Conservation (phyloP, 768 basidiomycete genomes). For the Candolleomyces eurysporus region DNA sequence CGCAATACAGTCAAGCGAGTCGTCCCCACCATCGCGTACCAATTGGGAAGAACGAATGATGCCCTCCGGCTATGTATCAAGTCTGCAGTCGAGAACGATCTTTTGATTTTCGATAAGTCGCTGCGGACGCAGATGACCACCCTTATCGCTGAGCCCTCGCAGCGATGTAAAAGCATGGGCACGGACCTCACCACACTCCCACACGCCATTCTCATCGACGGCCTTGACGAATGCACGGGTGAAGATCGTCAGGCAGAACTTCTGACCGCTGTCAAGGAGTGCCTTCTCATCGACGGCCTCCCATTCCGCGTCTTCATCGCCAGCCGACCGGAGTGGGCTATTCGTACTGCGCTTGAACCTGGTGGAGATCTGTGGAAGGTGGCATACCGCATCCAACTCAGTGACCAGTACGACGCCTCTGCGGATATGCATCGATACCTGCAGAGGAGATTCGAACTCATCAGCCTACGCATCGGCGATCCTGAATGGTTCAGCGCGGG, state of each 20-base stretch:
- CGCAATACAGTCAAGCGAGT: background rate
- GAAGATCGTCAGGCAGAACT: background rate
- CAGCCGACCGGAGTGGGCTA: background rate
- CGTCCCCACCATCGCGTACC: conserved; percentile 6
- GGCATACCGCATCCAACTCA: background rate
- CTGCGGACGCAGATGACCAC: background rate
- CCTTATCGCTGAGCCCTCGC: background rate
- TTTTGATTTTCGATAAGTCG: background rate
- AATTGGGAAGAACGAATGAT: background rate
- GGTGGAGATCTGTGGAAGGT: background rate
- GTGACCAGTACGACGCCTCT: background rate
- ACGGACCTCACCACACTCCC: background rate
- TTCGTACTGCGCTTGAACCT: background rate
- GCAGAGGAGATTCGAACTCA: background rate
- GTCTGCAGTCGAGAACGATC: background rate
- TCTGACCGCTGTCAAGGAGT: background rate
- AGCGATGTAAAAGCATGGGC: background rate
- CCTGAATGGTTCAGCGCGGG: background rate
- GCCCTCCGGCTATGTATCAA: background rate
- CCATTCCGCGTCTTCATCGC: conserved; percentile 3
- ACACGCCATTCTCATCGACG: conserved; percentile 3
- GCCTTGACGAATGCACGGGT: conserved; percentile 1
- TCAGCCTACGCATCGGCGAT: background rate
- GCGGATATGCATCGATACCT: background rate
- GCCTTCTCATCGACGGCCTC: background rate